A percentile compares a stretch with the other conserved stretches of the same genome.
These are phyloP conservation scores for Nitzschia palea DNA, from an alignment of 108 stramenopile genomes.

Conservation along the genomic window DNA sequence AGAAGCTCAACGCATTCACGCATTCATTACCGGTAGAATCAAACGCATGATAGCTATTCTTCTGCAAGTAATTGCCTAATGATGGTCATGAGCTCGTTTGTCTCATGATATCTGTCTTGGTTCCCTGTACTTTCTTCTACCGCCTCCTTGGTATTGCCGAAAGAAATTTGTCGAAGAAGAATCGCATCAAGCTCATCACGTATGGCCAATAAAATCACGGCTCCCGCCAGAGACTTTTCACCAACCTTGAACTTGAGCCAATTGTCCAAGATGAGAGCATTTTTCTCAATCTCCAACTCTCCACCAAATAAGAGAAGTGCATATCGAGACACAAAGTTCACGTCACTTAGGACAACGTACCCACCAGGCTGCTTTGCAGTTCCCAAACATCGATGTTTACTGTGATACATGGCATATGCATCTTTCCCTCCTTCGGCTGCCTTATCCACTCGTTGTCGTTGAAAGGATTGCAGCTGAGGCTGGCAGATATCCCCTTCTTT, in stretches of 20 bases:
- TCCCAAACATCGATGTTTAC: conserved; percentile 66
- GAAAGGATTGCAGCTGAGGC: conserved; percentile 48
- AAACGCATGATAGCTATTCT: neutral
- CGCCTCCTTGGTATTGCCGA: neutral
- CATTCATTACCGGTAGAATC: neutral
- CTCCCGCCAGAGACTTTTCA: conserved; percentile 2
- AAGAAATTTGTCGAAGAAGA: neutral
- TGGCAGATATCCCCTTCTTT: conserved; percentile 47
- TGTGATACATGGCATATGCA: conserved; percentile 56
- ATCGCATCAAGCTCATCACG: neutral
- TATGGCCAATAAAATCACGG: neutral
- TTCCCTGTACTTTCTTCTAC: neutral
- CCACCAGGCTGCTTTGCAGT: conserved; percentile 25
- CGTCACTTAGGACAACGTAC: conserved; percentile 54
- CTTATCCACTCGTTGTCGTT: conserved; percentile 17
- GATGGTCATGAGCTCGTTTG: neutral
- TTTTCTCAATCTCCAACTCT: conserved; percentile 43
- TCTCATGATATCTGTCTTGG: neutral
- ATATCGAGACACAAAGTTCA: conserved; percentile 57
- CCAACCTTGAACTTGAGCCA: conserved; percentile 65
- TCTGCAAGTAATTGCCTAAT: neutral
- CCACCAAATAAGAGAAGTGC: conserved; percentile 68
- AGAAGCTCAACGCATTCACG: neutral
- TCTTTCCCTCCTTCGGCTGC: conserved; percentile 53
- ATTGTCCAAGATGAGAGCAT: conserved; percentile 60